Conservation (phyloP, 108 stramenopile genomes). For the Aureococcus anophagefferens region DNA sequence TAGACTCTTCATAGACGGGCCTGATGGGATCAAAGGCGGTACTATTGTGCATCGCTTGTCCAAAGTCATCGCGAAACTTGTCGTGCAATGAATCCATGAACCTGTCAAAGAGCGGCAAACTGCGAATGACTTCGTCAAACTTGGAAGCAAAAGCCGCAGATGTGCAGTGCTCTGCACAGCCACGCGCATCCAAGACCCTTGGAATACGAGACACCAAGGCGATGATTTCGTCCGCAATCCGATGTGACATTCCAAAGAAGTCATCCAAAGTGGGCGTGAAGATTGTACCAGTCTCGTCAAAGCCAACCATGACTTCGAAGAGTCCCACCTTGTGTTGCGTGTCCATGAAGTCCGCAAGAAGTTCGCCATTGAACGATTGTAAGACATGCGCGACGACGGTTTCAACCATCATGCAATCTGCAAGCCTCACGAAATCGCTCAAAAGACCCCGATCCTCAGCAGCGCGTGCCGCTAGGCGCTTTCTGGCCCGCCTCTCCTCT, state of each 20-base stretch:
- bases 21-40: background rate
- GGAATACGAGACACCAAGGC: background rate
- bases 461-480: constrained; percentile 21
- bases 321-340: constrained; percentile 22
- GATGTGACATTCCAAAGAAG: background rate
- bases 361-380: constrained; percentile 11
- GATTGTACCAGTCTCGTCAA: background rate
- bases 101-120: background rate
- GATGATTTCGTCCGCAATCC: background rate
- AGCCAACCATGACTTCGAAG: constrained; percentile 31
- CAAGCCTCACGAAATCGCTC: constrained; percentile 43
- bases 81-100: background rate
- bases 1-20: constrained; percentile 6
- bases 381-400: constrained; percentile 32
- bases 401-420: constrained; percentile 50
- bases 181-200: background rate
- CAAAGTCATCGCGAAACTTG: constrained; percentile 4
- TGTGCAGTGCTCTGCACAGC: background rate
- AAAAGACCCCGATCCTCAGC: constrained; percentile 30
- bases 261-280: background rate
- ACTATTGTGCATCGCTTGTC: background rate
- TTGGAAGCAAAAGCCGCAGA: background rate
- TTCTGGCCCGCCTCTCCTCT: constrained; percentile 37
- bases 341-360: constrained; percentile 26
- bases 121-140: background rate